Evolutionary conservation across 805 yeast species (phyloP), one percentile per base, ranked within the genome.

Genomic region (Candida ficus): DNA sequence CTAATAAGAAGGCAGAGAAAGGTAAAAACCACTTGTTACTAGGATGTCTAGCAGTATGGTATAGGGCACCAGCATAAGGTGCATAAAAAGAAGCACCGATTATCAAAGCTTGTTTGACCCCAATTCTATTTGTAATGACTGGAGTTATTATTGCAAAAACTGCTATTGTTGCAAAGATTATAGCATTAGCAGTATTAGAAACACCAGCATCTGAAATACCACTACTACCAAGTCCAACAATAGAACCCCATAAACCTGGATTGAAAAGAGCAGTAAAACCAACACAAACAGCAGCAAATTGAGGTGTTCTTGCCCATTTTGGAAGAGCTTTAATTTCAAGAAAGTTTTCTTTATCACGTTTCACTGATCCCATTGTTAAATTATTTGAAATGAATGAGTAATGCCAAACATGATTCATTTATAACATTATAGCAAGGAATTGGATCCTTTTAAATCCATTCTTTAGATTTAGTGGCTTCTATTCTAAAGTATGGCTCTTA

Each of bases 241-340:
- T 32, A 22, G 35, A 32, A 9, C 35, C 27, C 35, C 35, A 32
- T n/a, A 32, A 22, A 7, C 35, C 35, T n/a, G 35, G 35, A 32
- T 32, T 32, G 27, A 32, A 32, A 5, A 32, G 11, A 21, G 27
- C 35, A 13, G 35, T 21, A 8, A 32, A 21, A 21, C 35, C 35
- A 21, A 32, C 35, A 32, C 35, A 32, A 7, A 32, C 27, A 12
- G 35, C 35, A 12, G 35, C 35, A 11, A 32, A 32, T n/a, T 21
- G 35, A n/a, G 35, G 35, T 4, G 35, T 32, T 14, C 35, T 32
- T 7, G 18, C 16, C 18, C 16, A 8, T 9, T 14, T 32, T 12
- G 35, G 35, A 6, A 32, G 26, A 21, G 7, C 17, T 16, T 16
- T 21, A 16, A 32, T 14, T 13, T 32, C 35, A 7, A 32, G 26